Conservation (phyloP, 805 yeast species). For the Candida morakotiae region DNA sequence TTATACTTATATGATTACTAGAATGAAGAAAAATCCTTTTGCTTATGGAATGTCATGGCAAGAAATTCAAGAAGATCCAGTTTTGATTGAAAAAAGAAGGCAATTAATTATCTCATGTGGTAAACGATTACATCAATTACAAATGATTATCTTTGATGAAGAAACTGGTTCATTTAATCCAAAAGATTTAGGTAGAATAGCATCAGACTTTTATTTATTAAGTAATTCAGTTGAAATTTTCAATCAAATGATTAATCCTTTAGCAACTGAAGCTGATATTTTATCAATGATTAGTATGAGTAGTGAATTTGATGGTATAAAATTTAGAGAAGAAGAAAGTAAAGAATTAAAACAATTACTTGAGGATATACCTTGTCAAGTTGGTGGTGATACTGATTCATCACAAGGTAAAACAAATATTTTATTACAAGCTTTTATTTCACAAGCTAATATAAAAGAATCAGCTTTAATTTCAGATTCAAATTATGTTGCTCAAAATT, state of each 20-base stretch:
- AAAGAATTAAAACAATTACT: constrained; percentile 62
- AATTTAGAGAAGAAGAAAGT: constrained; percentile 83
- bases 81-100: constrained; percentile 66
- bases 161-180: constrained; percentile 71
- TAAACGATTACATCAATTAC: constrained; percentile 73
- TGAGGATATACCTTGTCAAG: constrained; percentile 71
- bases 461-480: constrained; percentile 83
- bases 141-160: constrained; percentile 93
- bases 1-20: constrained; percentile 86
- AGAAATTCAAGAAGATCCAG: constrained; percentile 79
- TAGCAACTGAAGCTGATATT: constrained; percentile 89
- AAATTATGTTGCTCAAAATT: constrained; percentile 91
- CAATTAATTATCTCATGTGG: constrained; percentile 80
- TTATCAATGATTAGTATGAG: constrained; percentile 86
- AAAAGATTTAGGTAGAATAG: constrained; percentile 89
- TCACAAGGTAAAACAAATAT: constrained; percentile 85
- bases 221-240: constrained; percentile 86
- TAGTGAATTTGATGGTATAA: constrained; percentile 87
- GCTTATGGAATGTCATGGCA: constrained; percentile 89
- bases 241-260: constrained; percentile 77
- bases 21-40: constrained; percentile 93
- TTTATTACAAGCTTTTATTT: constrained; percentile 81
- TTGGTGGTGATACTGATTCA: constrained; percentile 71
- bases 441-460: constrained; percentile 67
- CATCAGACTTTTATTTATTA: constrained; percentile 87